Base-by-base conservation (phyloP, 345 rosid species). In the Noccaea caerulescens region DNA sequence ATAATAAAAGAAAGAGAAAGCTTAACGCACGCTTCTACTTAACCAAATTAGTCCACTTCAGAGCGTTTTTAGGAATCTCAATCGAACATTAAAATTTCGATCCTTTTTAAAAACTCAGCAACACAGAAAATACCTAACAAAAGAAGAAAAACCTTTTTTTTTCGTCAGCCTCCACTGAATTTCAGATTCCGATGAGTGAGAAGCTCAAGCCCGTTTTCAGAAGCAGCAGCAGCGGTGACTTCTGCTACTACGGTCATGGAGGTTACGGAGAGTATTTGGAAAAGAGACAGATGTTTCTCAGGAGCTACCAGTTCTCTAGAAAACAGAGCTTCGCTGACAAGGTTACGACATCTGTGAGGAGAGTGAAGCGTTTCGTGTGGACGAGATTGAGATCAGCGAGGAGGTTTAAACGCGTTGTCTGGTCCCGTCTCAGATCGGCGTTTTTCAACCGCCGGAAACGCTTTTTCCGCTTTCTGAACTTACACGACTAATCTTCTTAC, bases 261-360 rank as follows among this genome's bases (percentile, higher is more conserved):
- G 23, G 65, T 2, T 72, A 72, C 10, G 74, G 74, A 76, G 75
- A 69, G 61, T 76, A 76, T 58, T 70, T 83, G 82, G 96, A 88
- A 88, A 89, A 89, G 89, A 80, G 98, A 55, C 90, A 82, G 82
- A 4, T 86, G 73, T 92, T 92, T 73, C 68, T 89, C 13, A 79
- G 92, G 58, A 92, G 94, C 81, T 87, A 92, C 59, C 92, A 84
- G 62, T 92, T 92, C 81, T 75, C 87, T 20, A 76, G 92, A 54
- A 89, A 87, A 72, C 79, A 67, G 70, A 82, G 83, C 69, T 43
- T 87, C n/a, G 5, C 64, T 0, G 89, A 89, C 72, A 82, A 76
- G 63, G 73, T 86, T 14, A 79, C 53, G 76, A 44, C 64, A 66
- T 84, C 87, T 39, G 65, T 83, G 25, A 58, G 45, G 25, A 68